Conservation (phyloP, 176 grass and related monocot species). For the Triticum monococcum region DNA sequence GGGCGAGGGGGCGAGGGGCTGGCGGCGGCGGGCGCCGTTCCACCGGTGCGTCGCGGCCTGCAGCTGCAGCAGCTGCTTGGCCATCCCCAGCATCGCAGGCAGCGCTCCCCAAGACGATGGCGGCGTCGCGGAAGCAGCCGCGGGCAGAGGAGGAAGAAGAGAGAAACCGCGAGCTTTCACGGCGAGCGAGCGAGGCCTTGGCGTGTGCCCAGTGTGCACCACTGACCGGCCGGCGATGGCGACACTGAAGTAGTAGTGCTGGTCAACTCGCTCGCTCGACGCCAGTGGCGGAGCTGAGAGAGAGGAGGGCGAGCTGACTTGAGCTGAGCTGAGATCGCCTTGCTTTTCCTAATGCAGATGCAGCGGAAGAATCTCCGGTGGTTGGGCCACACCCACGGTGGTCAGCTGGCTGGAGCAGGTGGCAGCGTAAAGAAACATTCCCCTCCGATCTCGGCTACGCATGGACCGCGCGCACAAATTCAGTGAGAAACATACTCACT, state of each 20-base stretch:
- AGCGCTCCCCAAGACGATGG: background rate
- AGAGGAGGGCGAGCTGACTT: background rate
- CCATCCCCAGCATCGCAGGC: conserved; percentile 16
- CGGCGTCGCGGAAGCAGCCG: background rate
- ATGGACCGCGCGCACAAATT: background rate
- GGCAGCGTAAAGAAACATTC: background rate
- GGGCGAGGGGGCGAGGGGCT: background rate
- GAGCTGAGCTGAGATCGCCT: background rate
- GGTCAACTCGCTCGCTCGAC: background rate
- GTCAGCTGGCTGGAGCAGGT: background rate
- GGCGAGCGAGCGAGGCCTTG: background rate
- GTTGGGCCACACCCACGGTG: no score
- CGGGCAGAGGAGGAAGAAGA: background rate
- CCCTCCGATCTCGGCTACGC: background rate
- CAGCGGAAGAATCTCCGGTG: background rate
- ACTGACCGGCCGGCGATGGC: background rate
- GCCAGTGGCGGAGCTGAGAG: background rate
- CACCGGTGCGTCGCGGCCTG: conserved; percentile 27
- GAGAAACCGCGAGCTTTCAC: background rate
- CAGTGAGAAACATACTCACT: background rate
- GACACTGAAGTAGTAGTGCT: background rate
- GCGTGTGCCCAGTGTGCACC: background rate
- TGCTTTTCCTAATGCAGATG: background rate
- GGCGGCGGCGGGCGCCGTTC: conserved; percentile 25
- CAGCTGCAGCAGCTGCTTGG: conserved; percentile 40